These are phyloP conservation scores for Annulohypoxylon moriforme DNA, from an alignment of 495 filamentous ascomycete species.

Conservation along the genomic window DNA sequence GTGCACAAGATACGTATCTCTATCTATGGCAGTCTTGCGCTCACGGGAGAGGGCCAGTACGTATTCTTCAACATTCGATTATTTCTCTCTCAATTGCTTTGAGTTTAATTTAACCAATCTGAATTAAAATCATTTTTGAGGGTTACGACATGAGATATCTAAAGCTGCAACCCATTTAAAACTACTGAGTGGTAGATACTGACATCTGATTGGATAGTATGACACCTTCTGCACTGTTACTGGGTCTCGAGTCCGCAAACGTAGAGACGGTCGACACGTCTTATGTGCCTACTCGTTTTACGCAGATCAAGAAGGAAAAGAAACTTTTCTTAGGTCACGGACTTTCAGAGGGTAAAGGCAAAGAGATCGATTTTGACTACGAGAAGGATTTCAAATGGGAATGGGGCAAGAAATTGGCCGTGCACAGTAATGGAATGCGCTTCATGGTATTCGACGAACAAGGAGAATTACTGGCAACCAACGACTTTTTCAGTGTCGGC, in stretches of 20 bases:
- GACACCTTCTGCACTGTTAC: constrained; percentile 51
- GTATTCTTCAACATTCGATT: constrained; percentile 13
- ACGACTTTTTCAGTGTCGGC: constrained; percentile 53
- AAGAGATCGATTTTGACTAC: constrained; percentile 52
- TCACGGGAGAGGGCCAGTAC: constrained; percentile 53
- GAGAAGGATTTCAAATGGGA: constrained; percentile 52
- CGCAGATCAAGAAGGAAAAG: constrained; percentile 50
- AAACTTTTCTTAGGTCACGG: constrained; percentile 49
- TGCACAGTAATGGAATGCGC: constrained; percentile 55
- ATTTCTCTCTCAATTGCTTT: background rate
- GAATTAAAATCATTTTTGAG: background rate
- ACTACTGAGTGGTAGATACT: background rate
- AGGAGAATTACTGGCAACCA: constrained; percentile 51
- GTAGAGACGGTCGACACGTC: constrained; percentile 51
- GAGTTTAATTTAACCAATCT: background rate
- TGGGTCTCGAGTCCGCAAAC: constrained; percentile 50
- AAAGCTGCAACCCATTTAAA: background rate
- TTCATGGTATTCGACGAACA: constrained; percentile 52
- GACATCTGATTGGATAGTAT: constrained; percentile 29
- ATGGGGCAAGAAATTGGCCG: constrained; percentile 50
- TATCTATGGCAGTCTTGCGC: constrained; percentile 52
- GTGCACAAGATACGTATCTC: constrained; percentile 52
- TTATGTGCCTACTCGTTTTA: constrained; percentile 50
- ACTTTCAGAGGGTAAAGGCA: constrained; percentile 44
- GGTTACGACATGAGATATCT: background rate